Evolutionary conservation across 2,329 filamentous ascomycete species (phyloP), one percentile per base, ranked within the genome.

Genomic region (Neonectria sp.): DNA sequence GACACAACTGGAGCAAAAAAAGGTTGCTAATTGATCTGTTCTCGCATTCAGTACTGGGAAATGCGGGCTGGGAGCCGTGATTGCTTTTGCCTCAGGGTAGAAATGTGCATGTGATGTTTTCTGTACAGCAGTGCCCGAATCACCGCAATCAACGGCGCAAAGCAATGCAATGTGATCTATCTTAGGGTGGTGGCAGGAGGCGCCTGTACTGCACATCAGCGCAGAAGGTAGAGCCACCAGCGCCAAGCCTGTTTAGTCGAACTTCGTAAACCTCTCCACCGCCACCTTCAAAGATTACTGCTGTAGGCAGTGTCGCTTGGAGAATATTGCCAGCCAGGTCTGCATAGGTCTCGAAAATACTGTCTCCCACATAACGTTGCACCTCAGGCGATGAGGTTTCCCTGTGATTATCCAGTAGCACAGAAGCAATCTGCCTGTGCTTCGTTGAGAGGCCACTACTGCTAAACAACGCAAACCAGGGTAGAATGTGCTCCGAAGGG

Each of bases 401-500:
- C 8, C 60, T 55, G 9, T 17, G 8, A 9, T 49, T 29, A 3
- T 27, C 21, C 13, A 62, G 24, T 11, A 62, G 37, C n/a, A 55
- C 6, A 13, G 49, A 46, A 6, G 43, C 15, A n/a, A 62, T 45
- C 6, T 55, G 4, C 8, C 29, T 45, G 35, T 43, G 49, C 51
- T 21, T 13, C 6, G 29, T 4, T 8, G 43, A 56, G 6, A 55
- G 7, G 12, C 35, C 43, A 12, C 46, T 43, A 7, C n/a, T 55
- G 45, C 60, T 48, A 6, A 62, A 55, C n/a, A 55, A n/a, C 1
- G 40, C 29, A 62, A 55, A 55, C 40, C 60, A 56, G 5, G 49
- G 59, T 31, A 60, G 37, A 33, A 60, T 25, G 6, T 51, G 57
- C 29, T 55, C 59, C 3, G 49, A 55, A 9, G 59, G 59, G 15